These are phyloP conservation scores for Yamadazyma atmosphaerica DNA, from an alignment of 1,139 yeast species.

Conservation along the genomic window DNA sequence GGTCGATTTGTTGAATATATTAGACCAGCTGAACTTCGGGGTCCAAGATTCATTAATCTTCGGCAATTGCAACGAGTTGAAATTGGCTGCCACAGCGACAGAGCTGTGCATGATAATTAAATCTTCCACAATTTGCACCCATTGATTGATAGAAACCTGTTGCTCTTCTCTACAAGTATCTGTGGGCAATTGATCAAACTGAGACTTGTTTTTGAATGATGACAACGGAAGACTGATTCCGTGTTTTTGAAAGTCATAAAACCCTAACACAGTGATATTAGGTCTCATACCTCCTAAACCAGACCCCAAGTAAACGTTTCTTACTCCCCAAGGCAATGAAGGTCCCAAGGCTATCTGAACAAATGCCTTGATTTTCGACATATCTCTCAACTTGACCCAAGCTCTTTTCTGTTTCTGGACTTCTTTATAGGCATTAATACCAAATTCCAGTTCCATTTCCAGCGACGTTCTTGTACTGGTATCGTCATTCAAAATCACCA, in stretches of 20 bases:
- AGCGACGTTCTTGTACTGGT: constrained; percentile 16
- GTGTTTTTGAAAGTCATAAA: constrained; percentile 61
- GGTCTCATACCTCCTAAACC: constrained; percentile 98
- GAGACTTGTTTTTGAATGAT: constrained; percentile 18
- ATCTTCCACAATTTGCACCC: constrained; percentile 94
- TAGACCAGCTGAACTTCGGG: constrained; percentile 19
- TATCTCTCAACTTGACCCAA: constrained; percentile 80
- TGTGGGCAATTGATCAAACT: constrained; percentile 59
- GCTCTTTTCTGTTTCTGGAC: constrained; percentile 72
- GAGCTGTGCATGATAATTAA: constrained; percentile 89
- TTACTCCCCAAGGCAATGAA: constrained; percentile 89
- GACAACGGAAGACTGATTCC: constrained; percentile 33
- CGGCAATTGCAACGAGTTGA: constrained; percentile 62
- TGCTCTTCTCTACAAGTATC: constrained; percentile 74
- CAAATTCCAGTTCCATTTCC: constrained; percentile 25
- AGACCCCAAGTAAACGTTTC: constrained; percentile 87
- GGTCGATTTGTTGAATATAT: constrained; percentile 8
- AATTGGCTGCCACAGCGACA: constrained; percentile 91
- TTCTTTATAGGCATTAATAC: constrained; percentile 52
- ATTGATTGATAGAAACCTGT: constrained; percentile 69
- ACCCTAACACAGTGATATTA: constrained; percentile 87
- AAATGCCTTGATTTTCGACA: constrained; percentile 82
- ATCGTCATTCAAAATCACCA: constrained; percentile 60
- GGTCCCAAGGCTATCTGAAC: constrained; percentile 92
- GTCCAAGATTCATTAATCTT: constrained; percentile 13